Percentiles rank a stretch among this genome's conserved stretches.
These are phyloP conservation scores for Cenchrus purpureus DNA, from an alignment of 176 grass and related monocot species.

Conservation along the genomic window DNA sequence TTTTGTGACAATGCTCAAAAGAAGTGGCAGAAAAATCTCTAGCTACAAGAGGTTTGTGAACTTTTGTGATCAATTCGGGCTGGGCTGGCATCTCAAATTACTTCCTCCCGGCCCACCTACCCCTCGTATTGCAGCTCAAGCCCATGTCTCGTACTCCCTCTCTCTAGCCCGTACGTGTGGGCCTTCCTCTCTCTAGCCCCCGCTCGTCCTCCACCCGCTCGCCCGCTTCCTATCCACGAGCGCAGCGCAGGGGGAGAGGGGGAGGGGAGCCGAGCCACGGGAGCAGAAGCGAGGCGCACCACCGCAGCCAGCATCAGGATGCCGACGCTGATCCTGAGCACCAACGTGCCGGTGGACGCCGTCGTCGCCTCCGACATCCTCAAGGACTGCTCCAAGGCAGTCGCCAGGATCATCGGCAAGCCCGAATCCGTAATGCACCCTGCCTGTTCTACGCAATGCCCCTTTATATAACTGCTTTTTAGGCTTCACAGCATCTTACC, in stretches of 20 bases:
- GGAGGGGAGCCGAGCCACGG: neutral
- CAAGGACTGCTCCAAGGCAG: conserved; percentile 69
- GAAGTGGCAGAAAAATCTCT: too few relatives aligned
- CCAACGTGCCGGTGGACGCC: conserved; percentile 90
- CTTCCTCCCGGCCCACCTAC: too few relatives aligned
- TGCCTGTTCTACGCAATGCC: conserved; percentile 45
- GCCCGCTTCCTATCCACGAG: conserved; percentile 4
- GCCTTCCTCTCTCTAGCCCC: neutral
- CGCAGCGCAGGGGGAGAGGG: too few relatives aligned
- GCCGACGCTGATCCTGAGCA: conserved; percentile 89
- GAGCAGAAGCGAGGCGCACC: neutral
- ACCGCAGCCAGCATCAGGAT: conserved; percentile 22
- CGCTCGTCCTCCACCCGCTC: conserved; percentile 23
- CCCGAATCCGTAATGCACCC: conserved; percentile 73
- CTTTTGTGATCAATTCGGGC: too few relatives aligned
- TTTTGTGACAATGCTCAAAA: too few relatives aligned
- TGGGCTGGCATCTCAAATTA: too few relatives aligned
- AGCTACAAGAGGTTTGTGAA: too few relatives aligned
- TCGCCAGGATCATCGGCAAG: conserved; percentile 93
- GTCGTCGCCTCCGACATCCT: conserved; percentile 89
- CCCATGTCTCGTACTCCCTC: too few relatives aligned
- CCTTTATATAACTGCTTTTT: neutral
- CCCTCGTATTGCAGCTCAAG: too few relatives aligned
- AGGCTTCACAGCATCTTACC: neutral
- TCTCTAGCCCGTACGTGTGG: neutral